Base-by-base conservation (phyloP, 2,329 filamentous ascomycete genomes). In the Colletotrichum acutatum region DNA sequence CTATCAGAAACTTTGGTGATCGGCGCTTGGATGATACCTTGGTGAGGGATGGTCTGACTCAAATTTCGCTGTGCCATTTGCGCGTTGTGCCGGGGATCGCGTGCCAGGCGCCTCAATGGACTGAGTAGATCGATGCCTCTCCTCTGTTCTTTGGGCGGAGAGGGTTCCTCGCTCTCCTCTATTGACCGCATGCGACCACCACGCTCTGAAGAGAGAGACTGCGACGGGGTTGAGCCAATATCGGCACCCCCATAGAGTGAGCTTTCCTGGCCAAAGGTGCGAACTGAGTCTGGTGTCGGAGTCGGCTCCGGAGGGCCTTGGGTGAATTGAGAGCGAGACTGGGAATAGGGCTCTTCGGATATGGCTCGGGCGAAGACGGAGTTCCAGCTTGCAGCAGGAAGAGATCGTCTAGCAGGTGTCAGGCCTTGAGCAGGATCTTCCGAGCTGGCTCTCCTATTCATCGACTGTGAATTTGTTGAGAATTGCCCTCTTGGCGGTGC, bases 211-310 rank as follows among this genome's bases (percentile, higher is more conserved):
- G 34, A 49, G 5, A n/a, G 14, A 5, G 49, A 52, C 19, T 49
- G 54, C 5, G 65, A 58, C 22, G 66, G 57, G 12, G 64, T 58
- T 8, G 67, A 75, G 3, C 26, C 53, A 22, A 75, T 58, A 7
- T 30, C 42, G 11, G 73, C 73, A 12, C 46, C 66, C 19, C 63
- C 58, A 14, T 65, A 75, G 6, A 75, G 37, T 14, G 66, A 72
- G 56, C 74, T 75, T 52, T 75, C 74, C 24, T 74, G 57, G 12
- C 69, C 66, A 37, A 75, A 75, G 12, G 68, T 75, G 9, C 74
- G 72, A 2, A 49, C 9, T 12, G 74, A 72, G 4, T 75, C 74
- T 5, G 62, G 64, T 4, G 59, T 68, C 1, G 42, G 61, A 1
- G 60, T 28, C 9, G 49, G 60, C 3, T 56, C 53, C 42, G 52